Evolutionary conservation across 768 basidiomycete genomes (phyloP), one percentile per base, ranked within the genome.

Genomic region (Fibroporia radiculosa): DNA sequence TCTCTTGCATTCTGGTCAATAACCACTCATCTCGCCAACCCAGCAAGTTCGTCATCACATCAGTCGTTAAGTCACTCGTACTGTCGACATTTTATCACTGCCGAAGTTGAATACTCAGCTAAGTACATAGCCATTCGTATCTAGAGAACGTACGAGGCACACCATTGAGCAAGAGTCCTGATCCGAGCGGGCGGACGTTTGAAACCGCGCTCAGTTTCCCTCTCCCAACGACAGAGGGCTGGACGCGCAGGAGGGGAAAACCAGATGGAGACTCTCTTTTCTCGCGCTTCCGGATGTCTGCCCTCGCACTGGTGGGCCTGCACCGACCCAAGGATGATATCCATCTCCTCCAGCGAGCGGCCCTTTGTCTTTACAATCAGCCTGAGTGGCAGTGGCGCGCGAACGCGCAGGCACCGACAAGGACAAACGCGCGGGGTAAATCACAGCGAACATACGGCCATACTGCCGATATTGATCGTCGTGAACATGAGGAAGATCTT

Each of bases 401-500:
- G 55, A 68, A 35, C 68, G 71, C 33, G 32, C n/a, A 55, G 68
- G 38, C 25, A 23, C 11, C 4, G 23, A 13, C 24, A 19, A 25
- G 3, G 36, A 10, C 13, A 8, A 19, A 42, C 48, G 7, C 19
- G 16, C n/a, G n/a, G 20, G 20, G 20, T n/a, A 19, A 62, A 74
- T 54, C 48, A 84, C 80, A 82, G 57, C 0, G 84, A 66, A 61
- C 89, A 88, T 11, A 68, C 58, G 25, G 66, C 79, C 80, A 86
- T 82, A 14, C 73, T 84, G 26, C 67, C 75, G 31, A 87, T 68
- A 62, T 89, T 85, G 62, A 89, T 74, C 19, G 84, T 67, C 1
- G 69, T 85, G 57, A 87, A 88, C 73, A 85, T 76, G 54, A 88
- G 62, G 68, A 87, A 88, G 41, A 87, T 66, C 63, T 87, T 85